Evolutionary conservation across 352 stramenopile species (phyloP).

Genomic region (Phytophthora pseudosyringae): DNA sequence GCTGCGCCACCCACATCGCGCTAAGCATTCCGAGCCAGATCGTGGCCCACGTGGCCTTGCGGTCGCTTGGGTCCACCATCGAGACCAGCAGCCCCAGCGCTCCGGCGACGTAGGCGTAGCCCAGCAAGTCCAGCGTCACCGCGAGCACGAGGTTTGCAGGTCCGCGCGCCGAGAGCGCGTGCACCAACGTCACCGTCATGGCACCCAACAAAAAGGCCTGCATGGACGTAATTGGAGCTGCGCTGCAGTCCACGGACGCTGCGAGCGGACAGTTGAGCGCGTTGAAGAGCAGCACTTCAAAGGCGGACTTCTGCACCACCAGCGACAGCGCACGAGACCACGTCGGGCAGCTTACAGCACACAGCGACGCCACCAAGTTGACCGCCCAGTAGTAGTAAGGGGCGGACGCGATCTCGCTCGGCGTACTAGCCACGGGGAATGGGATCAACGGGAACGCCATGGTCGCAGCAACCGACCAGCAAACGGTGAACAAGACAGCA

Average conservation of each 20-base stretch:
- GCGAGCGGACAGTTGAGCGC: constrained; percentile 43
- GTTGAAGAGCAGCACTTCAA: constrained; percentile 51
- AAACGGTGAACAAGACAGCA: constrained; percentile 28
- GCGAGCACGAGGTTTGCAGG: constrained; percentile 48
- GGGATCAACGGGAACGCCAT: constrained; percentile 27
- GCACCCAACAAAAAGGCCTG: constrained; percentile 44
- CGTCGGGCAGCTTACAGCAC: constrained; percentile 41
- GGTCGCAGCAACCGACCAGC: constrained; percentile 42
- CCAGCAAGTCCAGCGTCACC: constrained; percentile 44
- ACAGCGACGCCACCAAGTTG: constrained; percentile 43
- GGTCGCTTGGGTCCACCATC: constrained; percentile 52
- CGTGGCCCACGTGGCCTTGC: constrained; percentile 37
- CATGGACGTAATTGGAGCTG: constrained; percentile 38
- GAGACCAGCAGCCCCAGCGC: constrained; percentile 43
- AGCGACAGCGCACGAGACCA: constrained; percentile 39
- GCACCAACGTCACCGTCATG: constrained; percentile 41
- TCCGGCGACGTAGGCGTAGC: constrained; percentile 47
- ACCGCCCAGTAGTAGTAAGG: constrained; percentile 49
- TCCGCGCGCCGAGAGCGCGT: constrained; percentile 27
- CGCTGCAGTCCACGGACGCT: constrained; percentile 15
- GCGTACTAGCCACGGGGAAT: constrained; percentile 43
- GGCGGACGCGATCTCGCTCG: constrained; percentile 32
- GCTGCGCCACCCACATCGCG: constrained; percentile 52
- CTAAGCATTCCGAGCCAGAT: constrained; percentile 50
- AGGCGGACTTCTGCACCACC: constrained; percentile 46